These are phyloP conservation scores for Myriosclerotinia curreyana DNA, from an alignment of 2,329 filamentous ascomycete genomes.

Conservation along the genomic window DNA sequence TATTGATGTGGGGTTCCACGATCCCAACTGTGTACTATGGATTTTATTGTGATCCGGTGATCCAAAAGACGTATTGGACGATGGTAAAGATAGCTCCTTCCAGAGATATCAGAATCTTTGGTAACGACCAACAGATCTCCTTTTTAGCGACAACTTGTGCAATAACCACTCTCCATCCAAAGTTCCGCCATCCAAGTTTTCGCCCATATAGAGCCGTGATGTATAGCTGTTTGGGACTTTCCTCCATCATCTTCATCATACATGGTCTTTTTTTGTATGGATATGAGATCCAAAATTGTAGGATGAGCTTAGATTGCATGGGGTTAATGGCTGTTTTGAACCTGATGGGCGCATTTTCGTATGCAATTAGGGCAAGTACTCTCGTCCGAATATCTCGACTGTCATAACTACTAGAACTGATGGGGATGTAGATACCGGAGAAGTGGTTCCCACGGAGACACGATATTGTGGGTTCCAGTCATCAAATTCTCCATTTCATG, in stretches of 20 bases:
- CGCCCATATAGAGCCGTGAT: constrained; percentile 8
- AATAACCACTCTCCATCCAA: neutral
- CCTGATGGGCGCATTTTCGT: constrained; percentile 17
- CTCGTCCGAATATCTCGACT: neutral
- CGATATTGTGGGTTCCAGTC: constrained; percentile 32
- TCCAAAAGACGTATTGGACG: constrained; percentile 40
- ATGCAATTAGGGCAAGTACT: constrained; percentile 8
- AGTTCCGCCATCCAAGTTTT: neutral
- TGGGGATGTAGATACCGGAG: constrained; percentile 27
- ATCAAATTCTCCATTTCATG: constrained; percentile 35
- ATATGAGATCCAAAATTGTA: constrained; percentile 21
- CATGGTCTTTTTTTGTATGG: constrained; percentile 42
- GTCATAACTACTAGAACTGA: neutral
- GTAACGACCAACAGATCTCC: neutral
- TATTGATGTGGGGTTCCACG: constrained; percentile 43
- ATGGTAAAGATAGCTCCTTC: neutral
- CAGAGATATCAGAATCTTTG: neutral
- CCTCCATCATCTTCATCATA: neutral
- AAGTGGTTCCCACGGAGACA: constrained; percentile 27
- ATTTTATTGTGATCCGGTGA: constrained; percentile 43
- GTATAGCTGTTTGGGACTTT: constrained; percentile 16
- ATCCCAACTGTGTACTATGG: constrained; percentile 43
- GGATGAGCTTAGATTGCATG: constrained; percentile 26
- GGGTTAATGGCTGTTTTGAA: constrained; percentile 21
- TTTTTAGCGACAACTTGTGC: neutral